Conservation (phyloP, 2,329 filamentous ascomycete genomes). For the Penicillium aurantiogriseum region DNA sequence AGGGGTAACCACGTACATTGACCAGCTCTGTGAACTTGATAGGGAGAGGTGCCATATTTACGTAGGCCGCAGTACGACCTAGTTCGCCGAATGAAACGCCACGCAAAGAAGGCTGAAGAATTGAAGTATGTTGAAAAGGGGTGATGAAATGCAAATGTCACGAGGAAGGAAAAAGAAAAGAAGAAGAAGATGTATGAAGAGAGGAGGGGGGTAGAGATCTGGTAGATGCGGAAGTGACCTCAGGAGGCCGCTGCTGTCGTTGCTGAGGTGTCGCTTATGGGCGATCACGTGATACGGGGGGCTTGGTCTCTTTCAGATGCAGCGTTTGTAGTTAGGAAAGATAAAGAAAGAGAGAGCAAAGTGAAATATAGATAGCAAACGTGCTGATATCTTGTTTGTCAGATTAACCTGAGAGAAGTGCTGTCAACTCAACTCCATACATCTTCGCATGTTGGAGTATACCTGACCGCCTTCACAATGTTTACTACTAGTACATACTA, state of each 20-base stretch:
- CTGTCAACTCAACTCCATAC: background rate
- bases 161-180: slow-evolving; percentile 21
- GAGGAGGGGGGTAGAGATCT: slow-evolving; percentile 23
- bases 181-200: slow-evolving; percentile 18
- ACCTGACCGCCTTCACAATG: slow-evolving; percentile 2
- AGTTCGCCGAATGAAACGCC: slow-evolving; percentile 44
- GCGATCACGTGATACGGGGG: slow-evolving; percentile 35
- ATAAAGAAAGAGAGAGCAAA: background rate
- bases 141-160: slow-evolving; percentile 9
- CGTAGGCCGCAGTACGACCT: slow-evolving; percentile 44
- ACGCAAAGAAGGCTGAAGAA: slow-evolving; percentile 32
- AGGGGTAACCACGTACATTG: slow-evolving; percentile 59
- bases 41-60: slow-evolving; percentile 65
- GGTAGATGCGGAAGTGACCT: slow-evolving; percentile 40
- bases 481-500: background rate
- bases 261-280: slow-evolving; percentile 44
- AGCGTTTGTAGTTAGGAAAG: background rate
- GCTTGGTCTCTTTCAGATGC: background rate
- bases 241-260: slow-evolving; percentile 41
- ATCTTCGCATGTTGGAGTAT: background rate
- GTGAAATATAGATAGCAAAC: background rate
- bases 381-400: background rate
- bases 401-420: background rate
- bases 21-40: slow-evolving; percentile 93
- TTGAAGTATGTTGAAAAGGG: slow-evolving; percentile 18